phyloP scores from a whole-genome alignment of 441 rosid species.

The Metrosideros polymorpha region DNA sequence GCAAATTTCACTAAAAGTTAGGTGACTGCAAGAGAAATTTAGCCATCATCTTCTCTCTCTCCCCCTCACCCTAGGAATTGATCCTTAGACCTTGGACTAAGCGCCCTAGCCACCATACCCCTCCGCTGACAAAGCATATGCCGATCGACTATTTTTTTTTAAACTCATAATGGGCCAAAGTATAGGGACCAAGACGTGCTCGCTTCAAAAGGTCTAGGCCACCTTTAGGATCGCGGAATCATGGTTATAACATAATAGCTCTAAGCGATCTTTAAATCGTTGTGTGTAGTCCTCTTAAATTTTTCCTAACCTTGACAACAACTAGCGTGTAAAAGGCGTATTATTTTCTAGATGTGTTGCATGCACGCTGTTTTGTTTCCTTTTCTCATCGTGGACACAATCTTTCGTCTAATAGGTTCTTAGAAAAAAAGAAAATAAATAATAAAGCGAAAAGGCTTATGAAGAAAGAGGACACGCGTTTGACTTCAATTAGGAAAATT shows the following conservation, averaged over 20 bases:
- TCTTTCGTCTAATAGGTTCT: too few relatives aligned
- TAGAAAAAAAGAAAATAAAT: too few relatives aligned
- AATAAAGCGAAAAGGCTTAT: neutral
- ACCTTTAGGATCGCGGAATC: neutral
- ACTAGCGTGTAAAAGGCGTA: neutral
- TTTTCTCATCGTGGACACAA: neutral
- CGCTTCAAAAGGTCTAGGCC: neutral
- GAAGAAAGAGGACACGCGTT: neutral
- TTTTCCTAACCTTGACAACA: neutral
- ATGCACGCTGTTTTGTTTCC: too few relatives aligned
- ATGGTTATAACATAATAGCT: too few relatives aligned
- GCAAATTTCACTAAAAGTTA: neutral
- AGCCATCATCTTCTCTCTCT: neutral
- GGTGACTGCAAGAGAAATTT: neutral
- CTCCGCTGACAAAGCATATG: fast-evolving
- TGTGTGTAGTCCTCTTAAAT: neutral
- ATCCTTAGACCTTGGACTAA: neutral
- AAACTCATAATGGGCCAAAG: too few relatives aligned
- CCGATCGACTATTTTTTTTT: neutral
- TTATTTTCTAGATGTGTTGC: neutral
- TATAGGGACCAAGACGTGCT: neutral
- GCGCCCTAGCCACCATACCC: neutral
- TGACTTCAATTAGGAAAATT: neutral
- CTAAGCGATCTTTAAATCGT: neutral
- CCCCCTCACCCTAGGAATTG: neutral